These are phyloP conservation scores for Saturnispora ahearnii DNA, from an alignment of 805 yeast species.

Conservation along the genomic window DNA sequence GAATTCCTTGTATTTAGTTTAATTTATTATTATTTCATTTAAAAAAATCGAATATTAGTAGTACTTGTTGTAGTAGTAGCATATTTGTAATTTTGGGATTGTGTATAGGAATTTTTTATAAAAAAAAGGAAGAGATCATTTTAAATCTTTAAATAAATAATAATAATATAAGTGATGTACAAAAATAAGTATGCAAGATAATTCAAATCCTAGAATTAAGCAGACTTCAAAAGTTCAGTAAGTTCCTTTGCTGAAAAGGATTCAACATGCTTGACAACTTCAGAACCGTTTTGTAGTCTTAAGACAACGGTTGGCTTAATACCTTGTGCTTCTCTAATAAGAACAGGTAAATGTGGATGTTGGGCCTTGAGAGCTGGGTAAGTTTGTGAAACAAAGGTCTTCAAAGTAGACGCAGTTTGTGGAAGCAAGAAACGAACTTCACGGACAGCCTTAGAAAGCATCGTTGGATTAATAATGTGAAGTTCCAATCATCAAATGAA, in stretches of 20 bases:
- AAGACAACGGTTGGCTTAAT: constrained; percentile 68
- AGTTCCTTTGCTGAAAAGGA: constrained; percentile 41
- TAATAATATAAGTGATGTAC: not conserved
- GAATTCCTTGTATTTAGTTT: not conserved
- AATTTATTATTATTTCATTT: not conserved
- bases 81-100: not conserved
- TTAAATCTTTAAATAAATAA: not conserved
- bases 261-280: constrained; percentile 39
- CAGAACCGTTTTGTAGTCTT: constrained; percentile 53
- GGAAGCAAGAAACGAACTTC: constrained; percentile 79
- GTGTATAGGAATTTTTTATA: not conserved
- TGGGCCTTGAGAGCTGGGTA: constrained; percentile 58
- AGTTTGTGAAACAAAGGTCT: constrained; percentile 48
- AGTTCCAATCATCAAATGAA: not conserved
- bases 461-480: constrained; percentile 15
- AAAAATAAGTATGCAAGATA: not conserved
- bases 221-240: constrained; percentile 11
- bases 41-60: not conserved
- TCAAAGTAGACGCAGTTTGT: constrained; percentile 63
- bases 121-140: not conserved
- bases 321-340: constrained; percentile 70
- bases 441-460: constrained; percentile 47
- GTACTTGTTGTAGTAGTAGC: not conserved
- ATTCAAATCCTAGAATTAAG: not conserved
- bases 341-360: constrained; percentile 61